Conservation (phyloP, 2,329 filamentous ascomycete genomes). For the Colletotrichum neosansevieriae region DNA sequence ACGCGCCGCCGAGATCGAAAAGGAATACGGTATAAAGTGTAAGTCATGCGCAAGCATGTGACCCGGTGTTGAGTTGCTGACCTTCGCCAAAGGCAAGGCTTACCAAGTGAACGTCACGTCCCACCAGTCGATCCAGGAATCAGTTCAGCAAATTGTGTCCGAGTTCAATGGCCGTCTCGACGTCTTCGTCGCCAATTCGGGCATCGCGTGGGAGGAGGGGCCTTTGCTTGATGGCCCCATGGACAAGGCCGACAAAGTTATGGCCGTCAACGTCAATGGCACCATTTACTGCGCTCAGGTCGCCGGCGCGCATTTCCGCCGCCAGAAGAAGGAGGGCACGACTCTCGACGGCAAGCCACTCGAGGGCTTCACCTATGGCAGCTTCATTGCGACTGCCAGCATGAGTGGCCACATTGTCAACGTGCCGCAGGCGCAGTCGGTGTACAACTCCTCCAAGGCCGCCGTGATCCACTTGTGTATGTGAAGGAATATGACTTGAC, state of each 20-base stretch:
- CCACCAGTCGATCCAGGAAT: slow-evolving; percentile 62
- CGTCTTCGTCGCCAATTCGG: slow-evolving; percentile 83
- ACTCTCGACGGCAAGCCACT: slow-evolving; percentile 72
- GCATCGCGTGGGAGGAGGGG: slow-evolving; percentile 79
- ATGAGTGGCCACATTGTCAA: slow-evolving; percentile 86
- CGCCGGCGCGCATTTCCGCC: slow-evolving; percentile 76
- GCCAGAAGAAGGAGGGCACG: slow-evolving; percentile 76
- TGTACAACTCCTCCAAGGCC: slow-evolving; percentile 81
- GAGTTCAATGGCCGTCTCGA: slow-evolving; percentile 83
- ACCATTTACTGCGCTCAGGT: slow-evolving; percentile 82
- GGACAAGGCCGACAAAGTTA: slow-evolving; percentile 74
- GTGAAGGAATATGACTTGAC: slow-evolving; percentile 37
- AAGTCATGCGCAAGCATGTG: slow-evolving; percentile 46
- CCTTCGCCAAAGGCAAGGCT: slow-evolving; percentile 60
- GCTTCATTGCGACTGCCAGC: slow-evolving; percentile 82
- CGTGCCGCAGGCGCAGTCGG: slow-evolving; percentile 79
- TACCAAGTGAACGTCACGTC: slow-evolving; percentile 72
- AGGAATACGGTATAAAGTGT: slow-evolving; percentile 77
- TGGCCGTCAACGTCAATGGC: slow-evolving; percentile 79
- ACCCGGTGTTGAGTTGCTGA: slow-evolving; percentile 18
- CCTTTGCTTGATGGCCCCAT: slow-evolving; percentile 74
- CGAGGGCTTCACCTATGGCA: slow-evolving; percentile 71
- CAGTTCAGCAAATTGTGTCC: slow-evolving; percentile 64
- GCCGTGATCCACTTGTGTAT: slow-evolving; percentile 70
- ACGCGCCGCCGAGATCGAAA: slow-evolving; percentile 72